These are phyloP conservation scores for Pythium monospermum DNA, from an alignment of 352 stramenopile genomes.

Conservation along the genomic window DNA sequence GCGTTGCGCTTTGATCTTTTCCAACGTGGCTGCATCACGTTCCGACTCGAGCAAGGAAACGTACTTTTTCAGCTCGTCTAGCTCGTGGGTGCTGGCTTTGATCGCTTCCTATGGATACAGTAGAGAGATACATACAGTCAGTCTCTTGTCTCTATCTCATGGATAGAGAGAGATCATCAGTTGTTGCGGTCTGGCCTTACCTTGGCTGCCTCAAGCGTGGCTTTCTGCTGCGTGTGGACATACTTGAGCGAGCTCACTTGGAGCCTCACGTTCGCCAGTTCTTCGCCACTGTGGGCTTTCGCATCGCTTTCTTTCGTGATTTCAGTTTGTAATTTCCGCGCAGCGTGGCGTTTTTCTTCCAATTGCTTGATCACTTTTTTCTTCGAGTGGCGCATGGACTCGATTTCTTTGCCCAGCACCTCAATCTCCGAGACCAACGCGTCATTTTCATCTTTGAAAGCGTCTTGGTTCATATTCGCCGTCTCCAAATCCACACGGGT, in stretches of 20 bases:
- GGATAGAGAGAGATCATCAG: neutral
- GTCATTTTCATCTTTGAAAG: constrained; percentile 71
- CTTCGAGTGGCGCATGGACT: constrained; percentile 48
- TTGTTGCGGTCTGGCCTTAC: constrained; percentile 20
- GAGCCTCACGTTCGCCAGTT: constrained; percentile 59
- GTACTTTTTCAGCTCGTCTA: constrained; percentile 65
- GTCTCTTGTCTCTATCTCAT: constrained; percentile 2
- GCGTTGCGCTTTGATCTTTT: constrained; percentile 51
- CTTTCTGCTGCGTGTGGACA: constrained; percentile 77
- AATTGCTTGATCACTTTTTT: constrained; percentile 78
- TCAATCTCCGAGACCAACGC: constrained; percentile 71
- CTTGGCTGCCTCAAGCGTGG: constrained; percentile 58
- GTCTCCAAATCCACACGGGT: constrained; percentile 38
- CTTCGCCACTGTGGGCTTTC: constrained; percentile 71
- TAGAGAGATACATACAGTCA: neutral
- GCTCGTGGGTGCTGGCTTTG: constrained; percentile 51
- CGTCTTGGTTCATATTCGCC: constrained; percentile 41
- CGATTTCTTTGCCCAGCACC: constrained; percentile 51
- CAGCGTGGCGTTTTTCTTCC: constrained; percentile 70
- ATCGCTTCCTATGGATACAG: constrained; percentile 34
- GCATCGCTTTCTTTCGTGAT: constrained; percentile 61
- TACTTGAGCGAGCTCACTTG: constrained; percentile 68
- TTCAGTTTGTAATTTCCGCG: constrained; percentile 68
- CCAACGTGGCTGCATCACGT: constrained; percentile 38
- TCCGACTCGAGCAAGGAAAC: constrained; percentile 50